Conservation (phyloP, 2,329 filamentous ascomycete genomes). For the Ophioceras dolichostomum region DNA sequence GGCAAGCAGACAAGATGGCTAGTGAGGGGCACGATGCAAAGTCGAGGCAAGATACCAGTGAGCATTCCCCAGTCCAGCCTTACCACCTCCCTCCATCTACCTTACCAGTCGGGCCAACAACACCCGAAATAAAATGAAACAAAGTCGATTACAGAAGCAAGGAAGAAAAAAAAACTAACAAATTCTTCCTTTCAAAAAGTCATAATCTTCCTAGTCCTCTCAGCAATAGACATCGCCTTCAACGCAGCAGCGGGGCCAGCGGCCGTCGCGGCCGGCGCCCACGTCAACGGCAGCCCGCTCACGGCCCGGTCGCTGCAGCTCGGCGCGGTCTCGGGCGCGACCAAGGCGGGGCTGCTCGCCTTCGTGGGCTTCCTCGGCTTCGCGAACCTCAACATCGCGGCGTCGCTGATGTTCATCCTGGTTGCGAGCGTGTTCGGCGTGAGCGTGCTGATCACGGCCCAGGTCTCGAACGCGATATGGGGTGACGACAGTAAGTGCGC, state of each 20-base stretch:
- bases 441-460: conserved; percentile 1
- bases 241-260: conserved; percentile 3
- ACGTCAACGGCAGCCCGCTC: background rate
- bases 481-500: background rate
- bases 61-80: no score
- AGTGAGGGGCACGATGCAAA: no score
- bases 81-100: no score
- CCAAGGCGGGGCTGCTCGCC: conserved; percentile 2
- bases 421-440: conserved; percentile 1
- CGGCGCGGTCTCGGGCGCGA: background rate
- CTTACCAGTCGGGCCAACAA: no score
- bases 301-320: background rate
- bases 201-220: conserved; percentile 1
- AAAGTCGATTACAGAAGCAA: no score
- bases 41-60: no score
- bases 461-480: conserved; percentile 1
- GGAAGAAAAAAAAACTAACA: background rate
- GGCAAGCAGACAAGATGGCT: no score
- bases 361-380: conserved; percentile 2
- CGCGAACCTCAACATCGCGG: background rate
- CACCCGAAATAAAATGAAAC: no score
- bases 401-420: background rate
- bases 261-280: conserved; percentile 1
- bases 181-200: background rate
- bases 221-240: conserved; percentile 2